phyloP scores from a whole-genome alignment of 2,329 filamentous ascomycete species.

The Fonsecaea monophora region DNA sequence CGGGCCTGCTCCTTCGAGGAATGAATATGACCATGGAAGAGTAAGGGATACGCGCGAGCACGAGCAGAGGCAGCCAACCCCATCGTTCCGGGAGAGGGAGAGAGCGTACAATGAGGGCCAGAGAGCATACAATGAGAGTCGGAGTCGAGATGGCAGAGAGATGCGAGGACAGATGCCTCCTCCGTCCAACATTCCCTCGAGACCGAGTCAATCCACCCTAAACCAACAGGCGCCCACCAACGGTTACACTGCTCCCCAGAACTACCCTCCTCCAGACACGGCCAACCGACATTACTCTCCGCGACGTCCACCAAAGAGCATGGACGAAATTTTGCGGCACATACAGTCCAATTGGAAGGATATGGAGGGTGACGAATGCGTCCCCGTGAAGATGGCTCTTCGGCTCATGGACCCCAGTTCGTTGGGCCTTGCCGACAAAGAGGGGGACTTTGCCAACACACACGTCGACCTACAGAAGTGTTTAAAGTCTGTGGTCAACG shows the following conservation, averaged over 20 bases:
- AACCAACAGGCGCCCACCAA: slow-evolving; percentile 28
- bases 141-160: slow-evolving; percentile 33
- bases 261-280: slow-evolving; percentile 29
- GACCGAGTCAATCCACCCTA: slow-evolving; percentile 27
- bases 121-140: slow-evolving; percentile 30
- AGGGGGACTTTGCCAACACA: slow-evolving; percentile 80
- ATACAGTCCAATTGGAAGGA: slow-evolving; percentile 91
- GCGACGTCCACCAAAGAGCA: slow-evolving; percentile 35
- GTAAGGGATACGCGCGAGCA: slow-evolving; percentile 30
- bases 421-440: slow-evolving; percentile 86
- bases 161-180: slow-evolving; percentile 31
- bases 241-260: slow-evolving; percentile 20
- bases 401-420: slow-evolving; percentile 94
- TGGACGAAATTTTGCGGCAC: slow-evolving; percentile 47
- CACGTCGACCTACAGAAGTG: slow-evolving; percentile 90
- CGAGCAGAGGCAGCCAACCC: slow-evolving; percentile 28
- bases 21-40: slow-evolving; percentile 30
- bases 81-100: slow-evolving; percentile 35
- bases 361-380: slow-evolving; percentile 85
- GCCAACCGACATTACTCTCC: slow-evolving; percentile 33
- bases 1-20: slow-evolving; percentile 21
- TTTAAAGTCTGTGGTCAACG: slow-evolving; percentile 93
- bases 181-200: slow-evolving; percentile 30
- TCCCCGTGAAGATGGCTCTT: slow-evolving; percentile 92
- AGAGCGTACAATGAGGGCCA: slow-evolving; percentile 33